Percentiles rank a stretch among this genome's conserved stretches.
These are phyloP conservation scores for Boletus eberwhitei DNA, from an alignment of 768 basidiomycete species.

Conservation along the genomic window DNA sequence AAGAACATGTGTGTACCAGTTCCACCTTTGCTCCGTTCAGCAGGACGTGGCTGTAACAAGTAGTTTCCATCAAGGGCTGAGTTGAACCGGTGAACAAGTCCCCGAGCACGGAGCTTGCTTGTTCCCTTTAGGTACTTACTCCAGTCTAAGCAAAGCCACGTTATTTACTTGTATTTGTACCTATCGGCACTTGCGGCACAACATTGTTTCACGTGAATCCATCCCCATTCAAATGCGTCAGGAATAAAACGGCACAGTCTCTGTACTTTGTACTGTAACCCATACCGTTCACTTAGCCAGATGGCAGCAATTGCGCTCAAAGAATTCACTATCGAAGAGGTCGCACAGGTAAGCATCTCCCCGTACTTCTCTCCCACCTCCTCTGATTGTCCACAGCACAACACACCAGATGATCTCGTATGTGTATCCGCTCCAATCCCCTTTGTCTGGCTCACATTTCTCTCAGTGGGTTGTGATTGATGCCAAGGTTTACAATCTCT, in stretches of 20 bases:
- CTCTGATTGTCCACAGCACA: conserved; percentile 49
- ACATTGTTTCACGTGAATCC: conserved; percentile 7
- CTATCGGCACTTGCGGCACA: background rate
- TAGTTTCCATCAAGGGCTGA: too few species aligned
- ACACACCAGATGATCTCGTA: conserved; percentile 72
- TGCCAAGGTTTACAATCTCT: conserved; percentile 78
- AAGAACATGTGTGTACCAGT: too few species aligned
- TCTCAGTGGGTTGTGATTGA: conserved; percentile 80
- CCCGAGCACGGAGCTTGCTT: too few species aligned
- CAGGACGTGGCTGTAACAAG: too few species aligned
- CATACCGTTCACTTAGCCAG: background rate
- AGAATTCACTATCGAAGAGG: conserved; percentile 55
- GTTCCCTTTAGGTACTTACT: too few species aligned
- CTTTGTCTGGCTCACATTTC: background rate
- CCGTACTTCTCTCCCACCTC: background rate
- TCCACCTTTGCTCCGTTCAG: too few species aligned
- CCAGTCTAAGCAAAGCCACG: too few species aligned
- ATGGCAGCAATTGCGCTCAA: conserved; percentile 38
- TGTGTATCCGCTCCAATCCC: conserved; percentile 15
- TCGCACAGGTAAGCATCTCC: conserved; percentile 43
- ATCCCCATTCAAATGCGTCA: background rate
- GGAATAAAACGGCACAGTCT: conserved; percentile 1
- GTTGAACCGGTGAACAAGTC: too few species aligned
- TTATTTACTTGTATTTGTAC: background rate
- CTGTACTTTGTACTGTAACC: background rate